Evolutionary conservation across 2,329 filamentous ascomycete species (phyloP).

Genomic region (Diaporthe amygdali): DNA sequence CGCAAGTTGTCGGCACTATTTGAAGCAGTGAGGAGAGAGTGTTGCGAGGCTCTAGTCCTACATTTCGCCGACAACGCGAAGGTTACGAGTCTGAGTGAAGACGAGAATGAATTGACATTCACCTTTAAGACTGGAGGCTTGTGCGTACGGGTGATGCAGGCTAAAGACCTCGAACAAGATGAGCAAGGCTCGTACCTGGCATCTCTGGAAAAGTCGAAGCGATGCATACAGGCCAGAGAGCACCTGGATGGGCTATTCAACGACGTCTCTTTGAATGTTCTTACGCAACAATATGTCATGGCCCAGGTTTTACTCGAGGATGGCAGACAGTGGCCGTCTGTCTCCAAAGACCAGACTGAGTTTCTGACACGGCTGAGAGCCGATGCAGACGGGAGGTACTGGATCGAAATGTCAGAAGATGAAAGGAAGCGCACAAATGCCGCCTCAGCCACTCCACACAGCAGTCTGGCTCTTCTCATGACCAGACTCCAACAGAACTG

Average conservation of each 20-base stretch:
- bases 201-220: background rate
- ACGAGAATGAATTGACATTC: background rate
- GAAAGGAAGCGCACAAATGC: background rate
- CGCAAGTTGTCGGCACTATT: background rate
- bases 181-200: background rate
- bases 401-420: background rate
- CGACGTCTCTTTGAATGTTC: background rate
- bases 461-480: background rate
- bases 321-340: background rate
- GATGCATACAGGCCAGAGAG: background rate
- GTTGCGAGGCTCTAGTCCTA: background rate
- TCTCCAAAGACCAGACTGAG: background rate
- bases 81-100: background rate
- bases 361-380: background rate
- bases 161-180: background rate
- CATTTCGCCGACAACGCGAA: background rate
- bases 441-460: background rate
- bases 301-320: background rate
- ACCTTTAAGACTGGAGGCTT: background rate
- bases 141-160: background rate
- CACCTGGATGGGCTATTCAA: background rate
- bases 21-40: background rate
- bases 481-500: background rate
- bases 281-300: background rate
- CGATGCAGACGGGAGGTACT: background rate